These are phyloP conservation scores for Prunus davidiana DNA, from an alignment of 306 rosid species.

Conservation along the genomic window DNA sequence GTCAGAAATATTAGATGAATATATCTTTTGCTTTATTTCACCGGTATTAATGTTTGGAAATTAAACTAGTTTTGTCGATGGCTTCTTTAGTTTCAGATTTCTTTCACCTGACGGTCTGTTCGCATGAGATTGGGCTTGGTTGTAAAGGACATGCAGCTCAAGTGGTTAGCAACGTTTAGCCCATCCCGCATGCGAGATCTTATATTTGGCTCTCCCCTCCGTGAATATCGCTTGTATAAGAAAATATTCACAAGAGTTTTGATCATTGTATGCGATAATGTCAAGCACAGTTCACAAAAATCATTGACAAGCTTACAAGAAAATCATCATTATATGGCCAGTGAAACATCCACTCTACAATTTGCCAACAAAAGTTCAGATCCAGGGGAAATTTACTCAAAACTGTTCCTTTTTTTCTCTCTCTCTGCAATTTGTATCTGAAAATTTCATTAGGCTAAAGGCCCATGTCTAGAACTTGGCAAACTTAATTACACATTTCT, in stretches of 20 bases:
- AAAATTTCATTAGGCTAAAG: background rate
- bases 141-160: too few species aligned
- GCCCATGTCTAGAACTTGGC: background rate
- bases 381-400: background rate
- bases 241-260: background rate
- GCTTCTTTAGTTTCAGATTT: background rate
- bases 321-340: background rate
- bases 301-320: too few species aligned
- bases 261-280: background rate
- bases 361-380: background rate
- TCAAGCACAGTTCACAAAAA: background rate
- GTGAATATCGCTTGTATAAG: too few species aligned
- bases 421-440: background rate
- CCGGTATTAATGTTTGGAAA: background rate
- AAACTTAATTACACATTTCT: constrained; percentile 6
- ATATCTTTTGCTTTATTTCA: background rate
- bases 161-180: too few species aligned
- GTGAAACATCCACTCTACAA: background rate
- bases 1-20: background rate
- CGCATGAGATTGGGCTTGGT: background rate
- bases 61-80: background rate
- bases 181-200: too few species aligned
- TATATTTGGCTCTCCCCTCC: too few species aligned
- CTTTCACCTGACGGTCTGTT: background rate
- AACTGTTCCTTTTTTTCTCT: background rate